These are phyloP conservation scores for Euphrasia confusa DNA, from an alignment of 257 asterid genomes.

Conservation along the genomic window DNA sequence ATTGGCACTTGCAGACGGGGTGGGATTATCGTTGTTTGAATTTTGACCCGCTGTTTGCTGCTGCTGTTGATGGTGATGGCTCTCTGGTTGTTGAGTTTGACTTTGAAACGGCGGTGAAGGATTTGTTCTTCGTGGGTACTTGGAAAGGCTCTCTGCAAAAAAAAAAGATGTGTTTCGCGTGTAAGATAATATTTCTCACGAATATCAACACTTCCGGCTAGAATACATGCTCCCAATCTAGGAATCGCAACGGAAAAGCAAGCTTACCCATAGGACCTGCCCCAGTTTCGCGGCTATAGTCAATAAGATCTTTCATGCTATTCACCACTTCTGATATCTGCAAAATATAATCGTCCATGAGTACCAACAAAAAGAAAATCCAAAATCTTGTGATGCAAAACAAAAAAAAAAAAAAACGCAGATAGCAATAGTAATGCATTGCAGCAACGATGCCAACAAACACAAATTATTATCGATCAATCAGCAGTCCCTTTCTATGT, in stretches of 20 bases:
- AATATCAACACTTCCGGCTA: too few relatives aligned
- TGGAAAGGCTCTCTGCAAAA: constrained; percentile 80
- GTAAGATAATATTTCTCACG: background rate
- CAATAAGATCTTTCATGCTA: constrained; percentile 99
- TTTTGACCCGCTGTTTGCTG: constrained; percentile 52
- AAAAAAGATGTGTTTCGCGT: background rate
- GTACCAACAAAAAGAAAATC: background rate
- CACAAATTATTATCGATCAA: background rate
- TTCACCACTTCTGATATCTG: constrained; percentile 99
- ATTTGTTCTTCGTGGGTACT: constrained; percentile 71
- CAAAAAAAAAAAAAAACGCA: background rate
- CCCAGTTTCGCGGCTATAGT: constrained; percentile 83
- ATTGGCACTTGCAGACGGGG: constrained; percentile 47
- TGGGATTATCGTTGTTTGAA: constrained; percentile 47
- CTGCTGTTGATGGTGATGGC: constrained; percentile 40
- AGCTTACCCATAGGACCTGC: constrained; percentile 97
- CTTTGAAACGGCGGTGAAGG: constrained; percentile 55
- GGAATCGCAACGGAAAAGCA: constrained; percentile 4
- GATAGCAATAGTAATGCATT: background rate
- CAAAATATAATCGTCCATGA: constrained; percentile 19
- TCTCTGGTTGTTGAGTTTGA: constrained; percentile 57
- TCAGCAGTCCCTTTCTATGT: background rate
- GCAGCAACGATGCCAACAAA: background rate
- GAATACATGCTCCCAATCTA: background rate
- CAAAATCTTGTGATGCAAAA: background rate